A percentile compares a stretch with the other conserved stretches of the same genome.
phyloP scores from a whole-genome alignment of 2,329 filamentous ascomycete genomes.

The Zalaria sp. region DNA sequence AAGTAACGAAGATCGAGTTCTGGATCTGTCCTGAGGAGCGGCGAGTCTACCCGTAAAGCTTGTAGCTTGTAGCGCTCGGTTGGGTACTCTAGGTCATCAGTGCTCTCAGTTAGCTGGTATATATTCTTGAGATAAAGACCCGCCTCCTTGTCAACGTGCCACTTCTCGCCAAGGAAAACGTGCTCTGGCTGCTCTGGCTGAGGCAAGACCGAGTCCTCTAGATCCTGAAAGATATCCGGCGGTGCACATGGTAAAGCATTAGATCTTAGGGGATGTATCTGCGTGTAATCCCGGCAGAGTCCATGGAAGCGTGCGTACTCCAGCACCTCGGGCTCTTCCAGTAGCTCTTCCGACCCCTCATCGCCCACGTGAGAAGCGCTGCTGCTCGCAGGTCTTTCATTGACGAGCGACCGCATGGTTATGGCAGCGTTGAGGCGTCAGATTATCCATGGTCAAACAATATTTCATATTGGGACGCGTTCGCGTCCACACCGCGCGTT shows the following conservation, averaged over 20 bases:
- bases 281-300: conserved; percentile 24
- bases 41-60: conserved; percentile 25
- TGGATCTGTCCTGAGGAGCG: conserved; percentile 26
- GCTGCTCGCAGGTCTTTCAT: too few relatives aligned
- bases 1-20: conserved; percentile 27
- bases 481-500: too few relatives aligned
- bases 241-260: conserved; percentile 5
- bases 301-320: conserved; percentile 34
- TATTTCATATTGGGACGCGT: too few relatives aligned
- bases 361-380: too few relatives aligned
- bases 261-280: conserved; percentile 12
- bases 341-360: too few relatives aligned
- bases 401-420: too few relatives aligned
- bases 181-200: conserved; percentile 13
- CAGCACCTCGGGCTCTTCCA: conserved; percentile 12
- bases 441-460: too few relatives aligned
- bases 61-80: conserved; percentile 1
- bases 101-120: neutral
- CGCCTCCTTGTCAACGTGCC: conserved; percentile 8
- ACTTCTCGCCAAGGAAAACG: conserved; percentile 16
- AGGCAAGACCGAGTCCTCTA: conserved; percentile 9
- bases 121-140: conserved; percentile 11
- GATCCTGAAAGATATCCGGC: conserved; percentile 8
- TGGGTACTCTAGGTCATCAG: conserved; percentile 6
- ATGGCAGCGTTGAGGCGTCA: too few relatives aligned